Percentiles rank a stretch among this genome's conserved stretches.
Evolutionary conservation across 768 basidiomycete genomes (phyloP).

Genomic region (Boletus vermiculosoides): DNA sequence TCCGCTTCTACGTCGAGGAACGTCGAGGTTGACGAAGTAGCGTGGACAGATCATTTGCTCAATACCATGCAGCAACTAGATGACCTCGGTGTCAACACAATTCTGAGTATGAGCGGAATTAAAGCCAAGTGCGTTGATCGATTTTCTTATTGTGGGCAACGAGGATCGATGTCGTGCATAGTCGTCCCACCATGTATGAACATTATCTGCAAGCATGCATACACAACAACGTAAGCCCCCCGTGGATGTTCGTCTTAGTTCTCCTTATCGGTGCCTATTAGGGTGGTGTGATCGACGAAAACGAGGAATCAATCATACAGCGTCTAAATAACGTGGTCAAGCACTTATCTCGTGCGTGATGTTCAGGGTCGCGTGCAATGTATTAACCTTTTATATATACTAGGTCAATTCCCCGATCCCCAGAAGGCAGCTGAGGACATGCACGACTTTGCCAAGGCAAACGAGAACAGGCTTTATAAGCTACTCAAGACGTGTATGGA

Average conservation of each 20-base stretch:
- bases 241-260: not conserved
- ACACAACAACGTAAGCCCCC: constrained; percentile 73
- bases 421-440: constrained; percentile 78
- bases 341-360: constrained; percentile 58
- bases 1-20: constrained; percentile 44
- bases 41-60: constrained; percentile 85
- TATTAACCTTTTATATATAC: not conserved
- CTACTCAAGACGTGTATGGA: constrained; percentile 80
- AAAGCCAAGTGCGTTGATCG: constrained; percentile 49
- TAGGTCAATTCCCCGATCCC: constrained; percentile 64
- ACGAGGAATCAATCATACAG: constrained; percentile 62
- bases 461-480: constrained; percentile 85
- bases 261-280: constrained; percentile 30
- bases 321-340: constrained; percentile 55
- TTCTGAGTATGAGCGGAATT: constrained; percentile 64
- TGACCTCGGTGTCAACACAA: constrained; percentile 51
- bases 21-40: constrained; percentile 67
- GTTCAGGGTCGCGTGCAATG: not conserved
- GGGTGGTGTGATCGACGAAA: constrained; percentile 89
- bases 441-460: constrained; percentile 77
- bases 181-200: constrained; percentile 70
- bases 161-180: constrained; percentile 27
- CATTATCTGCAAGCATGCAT: constrained; percentile 72
- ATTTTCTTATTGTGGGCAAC: not conserved
- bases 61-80: constrained; percentile 69